Conservation (phyloP, 1,284 basidiomycete species). For the Leccinum angustisporum region DNA sequence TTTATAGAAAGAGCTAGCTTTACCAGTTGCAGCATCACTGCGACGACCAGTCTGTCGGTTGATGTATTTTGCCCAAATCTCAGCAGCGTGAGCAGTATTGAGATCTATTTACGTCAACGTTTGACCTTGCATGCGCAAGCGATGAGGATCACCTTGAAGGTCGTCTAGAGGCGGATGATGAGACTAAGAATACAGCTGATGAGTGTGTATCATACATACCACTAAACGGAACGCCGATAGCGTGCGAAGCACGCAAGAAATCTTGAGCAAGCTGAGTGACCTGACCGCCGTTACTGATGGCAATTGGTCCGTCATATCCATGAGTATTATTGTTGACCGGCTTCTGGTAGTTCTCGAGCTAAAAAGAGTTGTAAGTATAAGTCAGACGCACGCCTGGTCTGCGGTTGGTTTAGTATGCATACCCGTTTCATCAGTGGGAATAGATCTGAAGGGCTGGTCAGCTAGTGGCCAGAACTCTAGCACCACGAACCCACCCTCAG, state of each 20-base stretch:
- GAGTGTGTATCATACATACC: slow-evolving; percentile 39
- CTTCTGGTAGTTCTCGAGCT: slow-evolving; percentile 77
- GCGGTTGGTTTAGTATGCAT: slow-evolving; percentile 12
- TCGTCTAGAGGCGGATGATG: slow-evolving; percentile 46
- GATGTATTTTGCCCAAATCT: slow-evolving; percentile 78
- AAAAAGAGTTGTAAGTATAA: neutral
- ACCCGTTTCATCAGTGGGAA: slow-evolving; percentile 71
- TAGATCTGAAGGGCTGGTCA: slow-evolving; percentile 45
- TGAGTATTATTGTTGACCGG: slow-evolving; percentile 57
- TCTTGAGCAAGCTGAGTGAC: slow-evolving; percentile 64
- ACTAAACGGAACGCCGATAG: slow-evolving; percentile 64
- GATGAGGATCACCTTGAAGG: slow-evolving; percentile 47
- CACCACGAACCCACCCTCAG: slow-evolving; percentile 45
- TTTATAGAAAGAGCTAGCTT: slow-evolving; percentile 2
- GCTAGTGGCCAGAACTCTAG: neutral
- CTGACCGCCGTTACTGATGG: slow-evolving; percentile 66
- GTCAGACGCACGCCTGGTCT: neutral
- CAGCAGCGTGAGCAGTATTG: slow-evolving; percentile 59
- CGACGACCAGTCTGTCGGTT: slow-evolving; percentile 71
- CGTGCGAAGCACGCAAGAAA: slow-evolving; percentile 64
- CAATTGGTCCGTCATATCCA: slow-evolving; percentile 70
- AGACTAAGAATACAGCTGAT: neutral
- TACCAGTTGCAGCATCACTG: slow-evolving; percentile 69
- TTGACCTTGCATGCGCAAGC: neutral
- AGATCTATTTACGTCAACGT: slow-evolving; percentile 42